Evolutionary conservation across 2,329 filamentous ascomycete genomes (phyloP), one percentile per base, ranked within the genome.

Genomic region (Myriosclerotinia duriaeana): DNA sequence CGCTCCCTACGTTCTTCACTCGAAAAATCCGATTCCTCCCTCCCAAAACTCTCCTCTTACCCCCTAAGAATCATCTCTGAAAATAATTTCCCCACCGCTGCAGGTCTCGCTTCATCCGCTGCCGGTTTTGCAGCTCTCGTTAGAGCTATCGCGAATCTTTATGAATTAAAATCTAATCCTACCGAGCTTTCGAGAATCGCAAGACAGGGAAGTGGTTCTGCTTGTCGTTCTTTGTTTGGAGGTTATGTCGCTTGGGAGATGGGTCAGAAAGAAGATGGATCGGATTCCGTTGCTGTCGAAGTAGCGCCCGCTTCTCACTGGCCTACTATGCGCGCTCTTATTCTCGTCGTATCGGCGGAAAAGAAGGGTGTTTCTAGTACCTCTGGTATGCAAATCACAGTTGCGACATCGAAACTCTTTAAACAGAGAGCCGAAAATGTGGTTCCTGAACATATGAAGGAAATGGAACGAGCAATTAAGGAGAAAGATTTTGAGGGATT

Each of bases 51-150:
- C 66, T 91, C 92, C 14, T 77, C 83, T 62, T 83, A 90, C 74
- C 87, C 91, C 44, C 87, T 99, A 69, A 90, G 89, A 73, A 89
- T 99, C 71, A 93, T 97, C 66, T 95, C 91, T 66, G 91, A 95
- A 82, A 99, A 99, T 85, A 99, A 99, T 85, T 99, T 99, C 84
- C 95, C 95, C 70, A 99, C 95, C 2, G 95, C 95, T 36, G 95
- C 95, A 5, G 95, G 95, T 8, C 87, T 99, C 20, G 88, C 89
- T 5, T 89, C 86, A 22, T 90, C 88, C 0, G 88, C 88, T 1
- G 88, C 88, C 1, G 88, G 88, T 6, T 89, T 90, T 70, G 88
- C 88, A 3, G 88, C 88, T 26, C 80, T 90, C 7, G 87, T 98
- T 26, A 87, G 93, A 67, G 93, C 92, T 71, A 92, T 99, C 73